Conservation (phyloP, 1,284 basidiomycete genomes). For the Ustilago bromivora region DNA sequence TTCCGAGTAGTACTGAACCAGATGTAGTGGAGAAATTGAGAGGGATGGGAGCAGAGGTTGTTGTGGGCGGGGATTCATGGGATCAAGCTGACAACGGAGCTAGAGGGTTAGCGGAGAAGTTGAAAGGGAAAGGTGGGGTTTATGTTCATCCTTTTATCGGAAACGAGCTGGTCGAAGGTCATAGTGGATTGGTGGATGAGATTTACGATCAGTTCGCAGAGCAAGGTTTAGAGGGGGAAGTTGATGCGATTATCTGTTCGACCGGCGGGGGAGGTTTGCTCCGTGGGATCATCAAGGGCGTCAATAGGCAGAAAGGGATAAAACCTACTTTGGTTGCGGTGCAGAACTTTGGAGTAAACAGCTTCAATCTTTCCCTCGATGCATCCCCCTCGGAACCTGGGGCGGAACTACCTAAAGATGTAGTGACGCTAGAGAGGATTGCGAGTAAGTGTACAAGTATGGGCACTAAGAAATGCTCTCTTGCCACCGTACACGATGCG, state of each 20-base stretch:
- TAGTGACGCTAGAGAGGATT: constrained; percentile 44
- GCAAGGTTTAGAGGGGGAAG: background rate
- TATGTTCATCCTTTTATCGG: constrained; percentile 68
- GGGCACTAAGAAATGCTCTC: constrained; percentile 55
- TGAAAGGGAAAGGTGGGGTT: constrained; percentile 14
- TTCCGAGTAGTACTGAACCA: constrained; percentile 47
- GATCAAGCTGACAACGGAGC: constrained; percentile 48
- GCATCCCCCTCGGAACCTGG: background rate
- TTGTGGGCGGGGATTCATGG: constrained; percentile 35
- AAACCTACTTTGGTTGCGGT: constrained; percentile 41
- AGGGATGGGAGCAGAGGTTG: constrained; percentile 49
- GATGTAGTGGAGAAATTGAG: constrained; percentile 47
- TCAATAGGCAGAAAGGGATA: background rate
- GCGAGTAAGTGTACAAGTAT: constrained; percentile 63
- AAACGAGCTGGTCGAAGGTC: constrained; percentile 56
- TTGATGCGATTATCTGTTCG: constrained; percentile 30
- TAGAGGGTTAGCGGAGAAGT: constrained; percentile 21
- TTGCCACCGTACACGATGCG: constrained; percentile 38
- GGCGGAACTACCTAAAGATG: background rate
- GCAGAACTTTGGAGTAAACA: constrained; percentile 57
- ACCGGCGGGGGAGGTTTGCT: constrained; percentile 43
- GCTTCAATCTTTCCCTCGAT: constrained; percentile 49
- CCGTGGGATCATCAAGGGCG: constrained; percentile 30
- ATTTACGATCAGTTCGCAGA: constrained; percentile 18
- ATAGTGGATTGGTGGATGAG: constrained; percentile 54